Conservation (phyloP, 2,329 filamentous ascomycete species). For the Aspergillus sp. region DNA sequence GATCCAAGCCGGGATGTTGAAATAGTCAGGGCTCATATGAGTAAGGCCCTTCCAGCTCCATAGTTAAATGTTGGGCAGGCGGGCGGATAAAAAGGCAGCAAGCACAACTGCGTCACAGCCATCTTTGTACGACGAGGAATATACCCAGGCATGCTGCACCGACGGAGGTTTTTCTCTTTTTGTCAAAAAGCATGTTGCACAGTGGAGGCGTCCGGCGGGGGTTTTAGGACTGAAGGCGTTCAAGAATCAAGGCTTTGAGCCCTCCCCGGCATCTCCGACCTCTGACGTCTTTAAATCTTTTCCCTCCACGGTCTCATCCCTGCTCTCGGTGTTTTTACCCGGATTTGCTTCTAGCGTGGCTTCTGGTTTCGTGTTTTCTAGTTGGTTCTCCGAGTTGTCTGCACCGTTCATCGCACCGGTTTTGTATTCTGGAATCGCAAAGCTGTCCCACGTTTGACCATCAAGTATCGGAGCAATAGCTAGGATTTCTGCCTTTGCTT, state of each 20-base stretch:
- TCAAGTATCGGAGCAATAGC: slow-evolving; percentile 80
- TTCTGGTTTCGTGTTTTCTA: not conserved
- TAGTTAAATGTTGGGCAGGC: not conserved
- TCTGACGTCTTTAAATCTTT: slow-evolving; percentile 41
- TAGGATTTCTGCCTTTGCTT: slow-evolving; percentile 78
- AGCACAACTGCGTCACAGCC: slow-evolving; percentile 3
- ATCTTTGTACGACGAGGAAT: not conserved
- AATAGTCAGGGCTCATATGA: not conserved
- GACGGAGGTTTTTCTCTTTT: not conserved
- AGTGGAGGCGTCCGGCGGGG: not conserved
- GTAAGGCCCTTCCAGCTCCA: not conserved
- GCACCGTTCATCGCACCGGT: slow-evolving; percentile 9
- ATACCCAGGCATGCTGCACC: not conserved
- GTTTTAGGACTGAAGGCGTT: not conserved
- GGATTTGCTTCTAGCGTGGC: slow-evolving; percentile 1
- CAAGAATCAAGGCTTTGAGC: slow-evolving; percentile 11
- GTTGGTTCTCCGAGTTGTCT: not conserved
- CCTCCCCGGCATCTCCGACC: slow-evolving; percentile 42
- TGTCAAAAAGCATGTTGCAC: not conserved
- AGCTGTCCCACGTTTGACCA: slow-evolving; percentile 65
- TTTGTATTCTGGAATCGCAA: slow-evolving; percentile 55
- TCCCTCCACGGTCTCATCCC: slow-evolving; percentile 27
- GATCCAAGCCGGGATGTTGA: not conserved
- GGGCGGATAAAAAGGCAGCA: not conserved
- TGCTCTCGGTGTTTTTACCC: slow-evolving; percentile 1